Evolutionary conservation across 2,329 filamentous ascomycete genomes (phyloP), one percentile per base, ranked within the genome.

Genomic region (Fusarium paranaense): DNA sequence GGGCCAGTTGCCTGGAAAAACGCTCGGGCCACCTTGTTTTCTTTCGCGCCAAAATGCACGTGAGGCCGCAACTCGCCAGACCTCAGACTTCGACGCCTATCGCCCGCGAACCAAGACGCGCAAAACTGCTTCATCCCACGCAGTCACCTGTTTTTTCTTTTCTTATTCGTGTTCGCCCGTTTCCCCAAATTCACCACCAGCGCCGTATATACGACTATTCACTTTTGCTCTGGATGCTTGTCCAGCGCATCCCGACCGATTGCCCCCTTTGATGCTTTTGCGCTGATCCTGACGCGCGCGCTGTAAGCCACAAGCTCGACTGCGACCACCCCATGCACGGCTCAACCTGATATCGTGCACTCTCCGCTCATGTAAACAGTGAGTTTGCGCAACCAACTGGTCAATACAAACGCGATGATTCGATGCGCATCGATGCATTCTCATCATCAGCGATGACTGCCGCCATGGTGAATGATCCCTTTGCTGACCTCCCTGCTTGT

Each of bases 251-350:
- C 45, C 30, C 37, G 32, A 62, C 52, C 63, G 18, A 56, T 66
- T 62, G 27, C 30, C 35, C 33, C 20, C 50, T 70, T 63, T 45
- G 58, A 70, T 70, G 72, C 47, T 57, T 63, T 75, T 67, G 68
- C 69, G 70, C 64, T 62, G 69, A 69, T 66, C 75, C 57, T 38
- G 65, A 74, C 70, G 69, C 74, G 74, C 73, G 63, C 73, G 63
- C 71, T 75, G 66, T 75, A 73, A 77, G 76, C 75, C 70, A 75
- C 68, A 67, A 60, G 69, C 62, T 74, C 62, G 62, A 69, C 67
- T 75, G 74, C 77, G 67, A 78, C 76, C 66, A 75, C 67, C 70
- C 75, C 72, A 78, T 78, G 77, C 76, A 79, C 76, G 67, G 67
- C 67, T 69, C 60, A 63, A 70, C 66, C 45, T 78, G 68, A 78